A percentile compares a stretch with the other conserved stretches of the same genome.
Evolutionary conservation across 2,329 filamentous ascomycete genomes (phyloP).

Genomic region (Colletotrichum cereale): DNA sequence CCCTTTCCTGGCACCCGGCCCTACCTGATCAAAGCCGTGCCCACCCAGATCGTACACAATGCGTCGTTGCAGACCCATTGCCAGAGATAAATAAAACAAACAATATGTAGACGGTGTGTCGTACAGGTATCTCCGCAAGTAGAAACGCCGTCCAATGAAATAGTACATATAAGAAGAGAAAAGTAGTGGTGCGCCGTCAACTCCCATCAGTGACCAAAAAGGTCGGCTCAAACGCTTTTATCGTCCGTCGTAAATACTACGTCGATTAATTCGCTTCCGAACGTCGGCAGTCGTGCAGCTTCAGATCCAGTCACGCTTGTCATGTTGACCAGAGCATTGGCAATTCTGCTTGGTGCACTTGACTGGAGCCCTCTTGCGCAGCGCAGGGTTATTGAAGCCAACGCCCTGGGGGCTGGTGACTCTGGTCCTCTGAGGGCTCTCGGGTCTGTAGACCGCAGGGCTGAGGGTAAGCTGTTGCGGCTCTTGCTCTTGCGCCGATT

Average conservation of each 20-base stretch:
- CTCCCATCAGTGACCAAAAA: constrained; percentile 32
- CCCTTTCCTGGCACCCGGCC: not conserved
- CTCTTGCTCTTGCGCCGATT: constrained; percentile 39
- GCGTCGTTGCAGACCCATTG: constrained; percentile 8
- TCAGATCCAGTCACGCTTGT: constrained; percentile 50
- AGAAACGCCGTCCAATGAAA: constrained; percentile 40
- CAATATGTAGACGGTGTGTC: constrained; percentile 40
- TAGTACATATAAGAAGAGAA: constrained; percentile 40
- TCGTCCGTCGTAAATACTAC: constrained; percentile 23
- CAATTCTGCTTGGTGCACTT: constrained; percentile 40
- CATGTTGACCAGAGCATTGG: constrained; percentile 37
- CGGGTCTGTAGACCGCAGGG: constrained; percentile 65
- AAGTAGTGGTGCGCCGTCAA: constrained; percentile 31
- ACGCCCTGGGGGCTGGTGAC: constrained; percentile 59
- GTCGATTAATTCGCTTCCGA: constrained; percentile 29
- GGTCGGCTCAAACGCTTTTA: constrained; percentile 33
- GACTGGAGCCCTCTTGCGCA: constrained; percentile 35
- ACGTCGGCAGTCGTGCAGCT: constrained; percentile 32
- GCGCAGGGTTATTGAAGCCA: constrained; percentile 50
- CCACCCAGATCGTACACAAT: constrained; percentile 21
- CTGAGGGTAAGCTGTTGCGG: constrained; percentile 58
- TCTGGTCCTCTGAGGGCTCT: constrained; percentile 51
- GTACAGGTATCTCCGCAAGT: constrained; percentile 40
- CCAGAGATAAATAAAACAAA: constrained; percentile 33
- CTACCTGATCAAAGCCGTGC: constrained; percentile 20